These are phyloP conservation scores for Endothia cerciana DNA, from an alignment of 2,329 filamentous ascomycete genomes.

Conservation along the genomic window DNA sequence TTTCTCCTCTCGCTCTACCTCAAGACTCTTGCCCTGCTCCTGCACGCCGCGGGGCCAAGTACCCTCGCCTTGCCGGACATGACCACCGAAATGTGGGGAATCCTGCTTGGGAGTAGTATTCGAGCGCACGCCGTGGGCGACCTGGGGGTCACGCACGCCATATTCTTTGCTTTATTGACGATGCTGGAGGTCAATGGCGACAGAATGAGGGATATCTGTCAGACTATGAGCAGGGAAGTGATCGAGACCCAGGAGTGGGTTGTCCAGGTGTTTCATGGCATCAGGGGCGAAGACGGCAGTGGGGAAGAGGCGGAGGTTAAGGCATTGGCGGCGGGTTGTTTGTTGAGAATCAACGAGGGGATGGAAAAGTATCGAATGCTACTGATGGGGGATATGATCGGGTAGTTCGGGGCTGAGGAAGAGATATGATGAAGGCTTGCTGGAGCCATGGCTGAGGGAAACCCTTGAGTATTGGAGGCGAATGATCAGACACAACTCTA, in stretches of 20 bases:
- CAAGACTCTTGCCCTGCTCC: conserved; percentile 80
- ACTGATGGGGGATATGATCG: conserved; percentile 71
- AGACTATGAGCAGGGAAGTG: conserved; percentile 74
- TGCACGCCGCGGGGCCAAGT: conserved; percentile 82
- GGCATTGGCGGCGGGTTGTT: conserved; percentile 74
- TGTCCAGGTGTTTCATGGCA: conserved; percentile 70
- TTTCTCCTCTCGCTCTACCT: conserved; percentile 79
- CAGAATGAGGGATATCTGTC: conserved; percentile 72
- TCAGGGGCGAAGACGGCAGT: conserved; percentile 52
- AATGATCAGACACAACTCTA: not conserved
- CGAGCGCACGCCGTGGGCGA: conserved; percentile 65
- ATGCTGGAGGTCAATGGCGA: conserved; percentile 80
- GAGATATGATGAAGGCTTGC: not conserved
- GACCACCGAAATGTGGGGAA: conserved; percentile 80
- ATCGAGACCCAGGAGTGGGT: conserved; percentile 91
- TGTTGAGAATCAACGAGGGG: conserved; percentile 79
- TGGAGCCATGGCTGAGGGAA: not conserved
- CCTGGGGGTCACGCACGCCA: conserved; percentile 68
- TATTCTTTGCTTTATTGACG: conserved; percentile 79
- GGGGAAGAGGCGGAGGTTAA: conserved; percentile 79
- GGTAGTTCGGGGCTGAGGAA: conserved; percentile 22
- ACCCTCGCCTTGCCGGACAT: conserved; percentile 77
- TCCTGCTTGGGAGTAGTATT: conserved; percentile 69
- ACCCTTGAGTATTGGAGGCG: not conserved
- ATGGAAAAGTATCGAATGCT: conserved; percentile 80